Evolutionary conservation across 1,284 basidiomycete genomes (phyloP).

Genomic region (Irpex lacteus): DNA sequence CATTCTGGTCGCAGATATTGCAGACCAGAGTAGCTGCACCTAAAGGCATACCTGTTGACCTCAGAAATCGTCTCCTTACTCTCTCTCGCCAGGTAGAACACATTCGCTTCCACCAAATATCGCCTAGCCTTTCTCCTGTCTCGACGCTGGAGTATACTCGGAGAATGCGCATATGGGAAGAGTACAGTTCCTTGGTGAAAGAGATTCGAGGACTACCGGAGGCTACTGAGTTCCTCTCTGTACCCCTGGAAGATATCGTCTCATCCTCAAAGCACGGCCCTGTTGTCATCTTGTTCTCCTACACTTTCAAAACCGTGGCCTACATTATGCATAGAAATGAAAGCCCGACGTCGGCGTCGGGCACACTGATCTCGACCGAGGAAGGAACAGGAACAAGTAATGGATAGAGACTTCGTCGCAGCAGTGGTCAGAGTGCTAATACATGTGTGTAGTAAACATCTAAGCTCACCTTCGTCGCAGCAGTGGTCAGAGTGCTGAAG

Average conservation of each 20-base stretch:
- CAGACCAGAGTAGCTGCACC: constrained; percentile 3
- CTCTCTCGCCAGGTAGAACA: neutral
- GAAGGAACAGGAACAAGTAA: too few species aligned
- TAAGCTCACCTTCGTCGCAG: too few species aligned
- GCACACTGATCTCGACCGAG: too few species aligned
- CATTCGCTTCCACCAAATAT: neutral
- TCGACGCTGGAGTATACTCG: neutral
- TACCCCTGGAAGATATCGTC: neutral
- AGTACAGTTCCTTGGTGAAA: constrained; percentile 1
- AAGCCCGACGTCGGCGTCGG: too few species aligned
- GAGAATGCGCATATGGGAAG: neutral
- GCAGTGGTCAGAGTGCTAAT: too few species aligned
- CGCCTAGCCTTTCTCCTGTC: neutral
- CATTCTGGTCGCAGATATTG: constrained; percentile 13
- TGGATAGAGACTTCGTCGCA: too few species aligned
- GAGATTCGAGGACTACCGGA: constrained; percentile 1
- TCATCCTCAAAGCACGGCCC: neutral
- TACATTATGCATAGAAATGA: neutral
- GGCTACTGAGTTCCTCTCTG: neutral
- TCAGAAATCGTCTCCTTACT: neutral
- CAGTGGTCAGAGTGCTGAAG: too few species aligned
- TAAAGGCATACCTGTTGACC: constrained; percentile 4
- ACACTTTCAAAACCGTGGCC: neutral
- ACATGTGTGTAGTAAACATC: too few species aligned
- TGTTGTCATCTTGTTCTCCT: neutral